phyloP scores from a whole-genome alignment of 805 yeast species.

The Sungouiozyma intestinalis region DNA sequence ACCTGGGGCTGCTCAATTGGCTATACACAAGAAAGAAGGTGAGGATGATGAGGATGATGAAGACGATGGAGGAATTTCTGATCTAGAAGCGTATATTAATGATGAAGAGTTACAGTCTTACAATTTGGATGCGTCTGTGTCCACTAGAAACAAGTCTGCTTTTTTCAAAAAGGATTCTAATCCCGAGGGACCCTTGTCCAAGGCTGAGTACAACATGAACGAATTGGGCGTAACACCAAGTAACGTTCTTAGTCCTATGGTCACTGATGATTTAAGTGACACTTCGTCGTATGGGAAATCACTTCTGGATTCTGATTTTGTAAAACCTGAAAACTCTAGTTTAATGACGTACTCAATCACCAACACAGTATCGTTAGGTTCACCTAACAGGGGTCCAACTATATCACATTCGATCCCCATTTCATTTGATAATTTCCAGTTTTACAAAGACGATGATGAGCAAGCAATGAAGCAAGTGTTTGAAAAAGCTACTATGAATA shows the following conservation, averaged over 20 bases:
- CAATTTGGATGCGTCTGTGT: conserved; percentile 11
- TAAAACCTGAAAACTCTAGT: conserved; percentile 8
- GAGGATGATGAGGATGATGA: conserved; percentile 3
- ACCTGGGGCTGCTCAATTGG: background rate
- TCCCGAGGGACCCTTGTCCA: background rate
- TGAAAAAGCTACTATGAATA: conserved; percentile 16
- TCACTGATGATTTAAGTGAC: conserved; percentile 8
- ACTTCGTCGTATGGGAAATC: conserved; percentile 29
- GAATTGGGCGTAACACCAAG: conserved; percentile 3
- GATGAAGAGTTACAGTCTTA: conserved; percentile 22
- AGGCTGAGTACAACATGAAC: background rate
- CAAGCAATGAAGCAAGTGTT: conserved; percentile 15
- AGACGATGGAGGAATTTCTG: conserved; percentile 14
- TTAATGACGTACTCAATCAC: conserved; percentile 3
- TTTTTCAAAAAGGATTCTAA: conserved; percentile 5
- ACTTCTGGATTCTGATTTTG: conserved; percentile 25
- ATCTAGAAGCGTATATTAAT: conserved; percentile 25
- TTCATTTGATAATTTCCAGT: conserved; percentile 15
- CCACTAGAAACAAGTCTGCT: conserved; percentile 5
- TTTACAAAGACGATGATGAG: conserved; percentile 19
- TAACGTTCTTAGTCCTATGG: conserved; percentile 4
- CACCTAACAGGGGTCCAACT: conserved; percentile 13
- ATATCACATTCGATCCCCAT: conserved; percentile 20
- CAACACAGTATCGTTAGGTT: conserved; percentile 10
- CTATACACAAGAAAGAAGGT: background rate